Base-by-base conservation (phyloP, 495 filamentous ascomycete genomes). In the Aspergillus ellipticus region DNA sequence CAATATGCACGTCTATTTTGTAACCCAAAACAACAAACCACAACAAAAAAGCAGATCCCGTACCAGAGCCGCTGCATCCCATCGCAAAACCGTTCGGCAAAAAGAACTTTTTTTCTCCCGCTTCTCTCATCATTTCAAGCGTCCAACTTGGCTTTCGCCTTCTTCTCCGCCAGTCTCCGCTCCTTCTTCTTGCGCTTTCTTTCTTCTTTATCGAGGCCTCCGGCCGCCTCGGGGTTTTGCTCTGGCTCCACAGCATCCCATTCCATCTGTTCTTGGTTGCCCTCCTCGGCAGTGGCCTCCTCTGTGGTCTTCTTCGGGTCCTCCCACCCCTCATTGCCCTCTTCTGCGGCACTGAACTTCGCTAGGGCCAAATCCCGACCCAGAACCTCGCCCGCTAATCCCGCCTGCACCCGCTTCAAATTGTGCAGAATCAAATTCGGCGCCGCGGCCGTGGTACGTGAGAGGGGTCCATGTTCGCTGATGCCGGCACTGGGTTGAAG, bases 401-500 rank as follows among this genome's bases (percentile, higher is more conserved):
- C 87, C 0, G 82, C 82, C 65, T 86, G 82, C 9, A 89, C 81
- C 19, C 87, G 80, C 64, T 81, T 76, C 47, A 90, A 66, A 60
- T 87, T 85, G 64, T 87, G 83, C 42, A 90, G 69, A 17, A 80
- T 79, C 15, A 89, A 62, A 21, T 82, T 79, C 0, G 78, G 76
- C 19, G 71, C 77, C 1, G 79, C 71, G 41, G 82, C 82, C 10
- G 79, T 78, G 22, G 75, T 78, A 49, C 74, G 71, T 17, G 79
- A 75, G 42, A 79, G 69, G 24, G 84, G 82, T 3, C 86, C 87
- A 39, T 78, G 73, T 54, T 84, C 77, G 45, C 75, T 81, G 63
- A 90, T 80, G 53, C 78, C 74, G 42, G 83, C 81, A 57, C 85
- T 86, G 4, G 87, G 87, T 61, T 88, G 85, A 16, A 87, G 79